Percentiles rank a stretch among this genome's conserved stretches.
Conservation (phyloP, 352 stramenopile genomes). For the Globisporangium recalcitrans region DNA sequence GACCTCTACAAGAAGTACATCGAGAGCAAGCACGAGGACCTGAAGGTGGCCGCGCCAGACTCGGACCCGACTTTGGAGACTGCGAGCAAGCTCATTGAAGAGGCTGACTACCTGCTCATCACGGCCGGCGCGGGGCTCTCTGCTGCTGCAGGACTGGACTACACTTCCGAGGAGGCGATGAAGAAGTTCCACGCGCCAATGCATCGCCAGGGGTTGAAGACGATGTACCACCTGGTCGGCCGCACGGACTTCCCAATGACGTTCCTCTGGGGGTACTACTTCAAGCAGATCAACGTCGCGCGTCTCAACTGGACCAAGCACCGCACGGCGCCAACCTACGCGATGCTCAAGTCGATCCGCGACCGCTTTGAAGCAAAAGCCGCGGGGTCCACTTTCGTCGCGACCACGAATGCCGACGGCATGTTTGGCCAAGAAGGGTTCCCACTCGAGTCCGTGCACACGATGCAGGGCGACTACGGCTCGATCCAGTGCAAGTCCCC, state of each 20-base stretch:
- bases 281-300: slow-evolving; percentile 57
- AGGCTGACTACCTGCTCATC: slow-evolving; percentile 61
- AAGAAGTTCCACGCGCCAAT: slow-evolving; percentile 50
- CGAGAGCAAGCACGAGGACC: slow-evolving; percentile 12
- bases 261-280: slow-evolving; percentile 59
- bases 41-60: slow-evolving; percentile 19
- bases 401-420: slow-evolving; percentile 67
- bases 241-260: slow-evolving; percentile 33
- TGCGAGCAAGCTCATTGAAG: slow-evolving; percentile 31
- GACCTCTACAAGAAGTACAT: slow-evolving; percentile 43
- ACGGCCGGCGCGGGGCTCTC: slow-evolving; percentile 58
- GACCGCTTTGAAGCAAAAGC: slow-evolving; percentile 28
- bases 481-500: slow-evolving; percentile 45
- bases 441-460: slow-evolving; percentile 40
- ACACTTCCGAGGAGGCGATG: slow-evolving; percentile 62
- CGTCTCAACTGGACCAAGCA: slow-evolving; percentile 45
- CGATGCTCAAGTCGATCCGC: slow-evolving; percentile 40
- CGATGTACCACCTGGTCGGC: slow-evolving; percentile 57
- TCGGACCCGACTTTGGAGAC: slow-evolving; percentile 23
- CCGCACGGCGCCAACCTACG: slow-evolving; percentile 49
- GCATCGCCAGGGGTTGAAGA: slow-evolving; percentile 39
- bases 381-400: slow-evolving; percentile 43
- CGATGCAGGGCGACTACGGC: slow-evolving; percentile 62
- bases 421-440: slow-evolving; percentile 75
- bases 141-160: slow-evolving; percentile 64